A percentile compares a stretch with the other conserved stretches of the same genome.
phyloP scores from a whole-genome alignment of 2,329 filamentous ascomycete genomes.

The Microcera coccophila region DNA sequence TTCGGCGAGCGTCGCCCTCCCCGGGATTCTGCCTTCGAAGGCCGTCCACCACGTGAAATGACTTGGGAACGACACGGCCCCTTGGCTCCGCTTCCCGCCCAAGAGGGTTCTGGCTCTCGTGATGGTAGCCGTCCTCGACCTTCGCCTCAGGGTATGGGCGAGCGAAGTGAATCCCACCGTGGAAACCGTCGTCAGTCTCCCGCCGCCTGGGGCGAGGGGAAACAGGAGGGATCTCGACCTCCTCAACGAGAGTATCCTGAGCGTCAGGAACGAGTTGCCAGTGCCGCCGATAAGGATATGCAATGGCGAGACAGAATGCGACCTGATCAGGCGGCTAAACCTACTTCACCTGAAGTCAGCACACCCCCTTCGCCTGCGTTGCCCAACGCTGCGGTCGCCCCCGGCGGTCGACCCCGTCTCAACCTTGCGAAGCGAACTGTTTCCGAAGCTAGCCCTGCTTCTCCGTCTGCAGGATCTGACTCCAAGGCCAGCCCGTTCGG shows the following conservation, averaged over 20 bases:
- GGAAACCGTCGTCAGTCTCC: constrained; percentile 66
- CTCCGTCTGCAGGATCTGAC: constrained; percentile 54
- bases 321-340: constrained; percentile 65
- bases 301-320: constrained; percentile 92
- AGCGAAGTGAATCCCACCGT: constrained; percentile 55
- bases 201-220: constrained; percentile 70
- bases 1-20: constrained; percentile 61
- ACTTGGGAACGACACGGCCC: constrained; percentile 97
- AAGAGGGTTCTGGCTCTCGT: constrained; percentile 47
- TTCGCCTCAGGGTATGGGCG: constrained; percentile 51
- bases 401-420: constrained; percentile 68
- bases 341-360: constrained; percentile 67
- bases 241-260: constrained; percentile 73
- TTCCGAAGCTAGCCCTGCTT: constrained; percentile 59
- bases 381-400: constrained; percentile 44
- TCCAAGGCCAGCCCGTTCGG: constrained; percentile 91
- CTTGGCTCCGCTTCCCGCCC: constrained; percentile 65
- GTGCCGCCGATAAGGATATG: constrained; percentile 86
- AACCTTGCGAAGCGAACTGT: constrained; percentile 91
- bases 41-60: constrained; percentile 64
- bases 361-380: constrained; percentile 72
- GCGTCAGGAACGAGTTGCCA: constrained; percentile 66
- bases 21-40: constrained; percentile 58
- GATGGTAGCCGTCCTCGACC: constrained; percentile 52
- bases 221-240: constrained; percentile 73